Percentiles rank a stretch among this genome's conserved stretches.
Conservation (phyloP, 2,329 filamentous ascomycete genomes). For the Penicillium concentricum region DNA sequence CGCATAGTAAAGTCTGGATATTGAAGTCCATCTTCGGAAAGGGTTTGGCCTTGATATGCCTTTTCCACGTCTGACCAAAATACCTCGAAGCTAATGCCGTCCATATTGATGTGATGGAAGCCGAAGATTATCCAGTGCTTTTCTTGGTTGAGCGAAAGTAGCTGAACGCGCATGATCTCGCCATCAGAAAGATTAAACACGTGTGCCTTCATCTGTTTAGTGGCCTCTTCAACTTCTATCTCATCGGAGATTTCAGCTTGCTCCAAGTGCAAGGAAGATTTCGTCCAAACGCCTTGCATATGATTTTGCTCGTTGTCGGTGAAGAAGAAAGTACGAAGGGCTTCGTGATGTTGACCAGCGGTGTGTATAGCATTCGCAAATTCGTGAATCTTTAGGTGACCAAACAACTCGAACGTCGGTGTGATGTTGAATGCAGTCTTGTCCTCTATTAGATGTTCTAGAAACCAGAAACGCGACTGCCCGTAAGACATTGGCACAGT, state of each 20-base stretch:
- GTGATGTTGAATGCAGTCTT: slow-evolving; percentile 45
- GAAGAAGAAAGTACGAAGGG: slow-evolving; percentile 35
- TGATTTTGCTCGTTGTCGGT: slow-evolving; percentile 9
- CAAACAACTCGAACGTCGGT: slow-evolving; percentile 31
- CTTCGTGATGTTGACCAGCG: slow-evolving; percentile 33
- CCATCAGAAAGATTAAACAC: slow-evolving; percentile 42
- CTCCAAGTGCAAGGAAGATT: slow-evolving; percentile 30
- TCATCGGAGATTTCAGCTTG: slow-evolving; percentile 8
- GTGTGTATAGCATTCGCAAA: slow-evolving; percentile 36
- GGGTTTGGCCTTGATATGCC: slow-evolving; percentile 38
- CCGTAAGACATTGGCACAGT: slow-evolving; percentile 37
- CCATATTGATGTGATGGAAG: slow-evolving; percentile 53
- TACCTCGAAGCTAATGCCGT: slow-evolving; percentile 47
- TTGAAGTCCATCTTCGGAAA: slow-evolving; percentile 25
- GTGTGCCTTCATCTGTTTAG: slow-evolving; percentile 25
- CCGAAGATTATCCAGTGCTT: slow-evolving; percentile 45
- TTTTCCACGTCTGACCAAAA: slow-evolving; percentile 48
- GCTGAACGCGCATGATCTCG: slow-evolving; percentile 23
- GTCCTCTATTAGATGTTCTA: slow-evolving; percentile 30
- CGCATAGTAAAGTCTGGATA: slow-evolving; percentile 37
- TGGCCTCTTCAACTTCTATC: slow-evolving; percentile 23
- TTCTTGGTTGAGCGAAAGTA: slow-evolving; percentile 16
- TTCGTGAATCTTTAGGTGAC: slow-evolving; percentile 29
- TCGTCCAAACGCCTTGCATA: slow-evolving; percentile 25
- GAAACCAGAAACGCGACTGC: slow-evolving; percentile 45